Percentiles rank a stretch among this genome's conserved stretches.
Evolutionary conservation across 352 stramenopile genomes (phyloP).

Genomic region (Phytophthora pistaciae): DNA sequence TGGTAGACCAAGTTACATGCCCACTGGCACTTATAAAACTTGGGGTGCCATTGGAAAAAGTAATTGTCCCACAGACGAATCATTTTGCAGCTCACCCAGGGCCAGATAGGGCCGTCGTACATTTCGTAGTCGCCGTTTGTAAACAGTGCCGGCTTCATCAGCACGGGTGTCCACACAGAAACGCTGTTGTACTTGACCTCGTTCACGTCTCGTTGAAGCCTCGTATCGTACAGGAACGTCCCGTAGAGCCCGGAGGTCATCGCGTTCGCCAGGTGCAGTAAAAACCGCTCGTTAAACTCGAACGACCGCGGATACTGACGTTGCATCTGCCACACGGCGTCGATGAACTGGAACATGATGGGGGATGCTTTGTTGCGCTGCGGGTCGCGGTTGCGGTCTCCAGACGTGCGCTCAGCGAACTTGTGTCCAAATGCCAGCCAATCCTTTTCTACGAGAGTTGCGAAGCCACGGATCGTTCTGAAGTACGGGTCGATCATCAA

Average conservation of each 20-base stretch:
- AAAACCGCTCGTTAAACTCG: conserved; percentile 88
- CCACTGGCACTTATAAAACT: conserved; percentile 85
- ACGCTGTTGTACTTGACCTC: conserved; percentile 60
- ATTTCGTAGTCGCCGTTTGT: conserved; percentile 61
- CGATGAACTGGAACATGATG: conserved; percentile 90
- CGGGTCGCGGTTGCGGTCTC: conserved; percentile 79
- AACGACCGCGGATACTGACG: conserved; percentile 85
- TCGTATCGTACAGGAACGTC: conserved; percentile 85
- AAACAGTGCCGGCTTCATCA: conserved; percentile 58
- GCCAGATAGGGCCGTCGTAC: conserved; percentile 73
- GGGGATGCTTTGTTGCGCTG: conserved; percentile 83
- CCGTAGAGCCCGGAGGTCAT: conserved; percentile 85
- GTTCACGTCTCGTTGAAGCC: conserved; percentile 76
- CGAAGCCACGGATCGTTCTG: conserved; percentile 87
- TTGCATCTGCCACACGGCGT: conserved; percentile 87
- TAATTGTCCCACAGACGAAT: conserved; percentile 85
- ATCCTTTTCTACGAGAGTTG: conserved; percentile 87
- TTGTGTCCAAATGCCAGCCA: conserved; percentile 91
- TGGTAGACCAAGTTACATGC: conserved; percentile 62
- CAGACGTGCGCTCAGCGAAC: conserved; percentile 73
- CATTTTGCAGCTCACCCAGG: conserved; percentile 84
- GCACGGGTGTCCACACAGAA: conserved; percentile 84
- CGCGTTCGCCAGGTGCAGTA: conserved; percentile 84
- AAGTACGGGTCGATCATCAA: conserved; percentile 91
- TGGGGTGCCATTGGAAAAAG: conserved; percentile 89